These are phyloP conservation scores for Hypoxylon rickii DNA, from an alignment of 495 filamentous ascomycete genomes.

Conservation along the genomic window DNA sequence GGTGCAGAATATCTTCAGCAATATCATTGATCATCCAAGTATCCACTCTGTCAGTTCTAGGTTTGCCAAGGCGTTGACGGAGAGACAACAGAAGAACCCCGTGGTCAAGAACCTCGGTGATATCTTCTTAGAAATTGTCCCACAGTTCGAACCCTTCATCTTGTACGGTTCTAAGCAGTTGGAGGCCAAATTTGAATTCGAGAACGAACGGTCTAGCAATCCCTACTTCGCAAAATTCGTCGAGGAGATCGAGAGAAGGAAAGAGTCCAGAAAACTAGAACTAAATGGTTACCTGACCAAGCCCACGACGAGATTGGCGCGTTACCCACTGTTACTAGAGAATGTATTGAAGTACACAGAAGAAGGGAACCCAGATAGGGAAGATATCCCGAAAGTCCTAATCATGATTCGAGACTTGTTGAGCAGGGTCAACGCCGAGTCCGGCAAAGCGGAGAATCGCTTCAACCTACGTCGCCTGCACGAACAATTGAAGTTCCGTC, in stretches of 20 bases:
- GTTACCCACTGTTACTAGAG: conserved; percentile 94
- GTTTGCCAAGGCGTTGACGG: conserved; percentile 83
- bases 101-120: conserved; percentile 91
- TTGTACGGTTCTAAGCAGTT: conserved; percentile 95
- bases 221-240: conserved; percentile 87
- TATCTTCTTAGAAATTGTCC: conserved; percentile 90
- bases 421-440: conserved; percentile 87
- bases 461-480: conserved; percentile 94
- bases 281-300: conserved; percentile 98
- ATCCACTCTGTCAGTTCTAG: conserved; percentile 87
- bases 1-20: conserved; percentile 92
- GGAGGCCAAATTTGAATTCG: conserved; percentile 96
- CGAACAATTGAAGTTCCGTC: conserved; percentile 82
- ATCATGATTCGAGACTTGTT: conserved; percentile 84
- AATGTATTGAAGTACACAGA: conserved; percentile 86
- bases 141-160: conserved; percentile 94
- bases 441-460: conserved; percentile 95
- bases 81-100: conserved; percentile 85
- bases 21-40: conserved; percentile 78
- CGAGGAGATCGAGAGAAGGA: conserved; percentile 93
- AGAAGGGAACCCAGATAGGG: conserved; percentile 83
- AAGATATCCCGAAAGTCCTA: conserved; percentile 88
- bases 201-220: conserved; percentile 90
- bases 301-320: conserved; percentile 91
- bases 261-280: conserved; percentile 95